Base-by-base conservation (phyloP, 805 yeast species). In the Lipomyces starkeyi region DNA sequence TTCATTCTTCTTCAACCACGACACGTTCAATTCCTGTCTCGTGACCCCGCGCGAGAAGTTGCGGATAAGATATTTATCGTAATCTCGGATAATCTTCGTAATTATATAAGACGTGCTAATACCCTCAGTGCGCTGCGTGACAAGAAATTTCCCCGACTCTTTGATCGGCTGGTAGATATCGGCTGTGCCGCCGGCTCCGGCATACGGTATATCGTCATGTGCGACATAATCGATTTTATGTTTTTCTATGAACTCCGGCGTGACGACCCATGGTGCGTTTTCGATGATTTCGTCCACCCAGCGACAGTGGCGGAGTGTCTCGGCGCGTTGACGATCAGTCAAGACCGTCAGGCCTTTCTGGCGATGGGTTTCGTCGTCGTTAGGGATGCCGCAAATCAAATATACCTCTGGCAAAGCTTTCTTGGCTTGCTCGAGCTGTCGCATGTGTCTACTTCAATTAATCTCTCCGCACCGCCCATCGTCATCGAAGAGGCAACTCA, bases 281-380 rank as follows among this genome's bases (percentile, higher is more conserved):
- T 94, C 93, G 64, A 95, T 84, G 35, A 95, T 98, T 78, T 95
- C 98, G 78, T 95, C 98, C 29, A 95, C 99, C 99, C 99, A 95
- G 74, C 83, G 87, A 79, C 99, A 95, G 80, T 95, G 99, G 68
- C 85, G 85, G 69, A 95, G 82, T n/a, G 97, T 90, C 72, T 94
- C 98, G 73, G 89, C 88, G 68, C 99, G 86, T 77, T 94, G 98
- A 71, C 86, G 81, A 77, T 93, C 98, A 1, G 91, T 85, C 67
- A 95, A 82, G 4, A 95, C 99, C 0, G 99, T 95, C 72, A 95
- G 81, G 0, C 99, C 99, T 78, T 95, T 95, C 69, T 93, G 83
- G 73, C 88, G 90, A 80, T 95, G 98, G 1, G 98, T 94, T 74
- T 91, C 93, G 62, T 85, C 83, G 78, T 95, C 99, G 60, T 90